Evolutionary conservation across 176 grass and related monocot genomes (phyloP), one percentile per base, ranked within the genome.

Genomic region (Phoenix dactylifera): DNA sequence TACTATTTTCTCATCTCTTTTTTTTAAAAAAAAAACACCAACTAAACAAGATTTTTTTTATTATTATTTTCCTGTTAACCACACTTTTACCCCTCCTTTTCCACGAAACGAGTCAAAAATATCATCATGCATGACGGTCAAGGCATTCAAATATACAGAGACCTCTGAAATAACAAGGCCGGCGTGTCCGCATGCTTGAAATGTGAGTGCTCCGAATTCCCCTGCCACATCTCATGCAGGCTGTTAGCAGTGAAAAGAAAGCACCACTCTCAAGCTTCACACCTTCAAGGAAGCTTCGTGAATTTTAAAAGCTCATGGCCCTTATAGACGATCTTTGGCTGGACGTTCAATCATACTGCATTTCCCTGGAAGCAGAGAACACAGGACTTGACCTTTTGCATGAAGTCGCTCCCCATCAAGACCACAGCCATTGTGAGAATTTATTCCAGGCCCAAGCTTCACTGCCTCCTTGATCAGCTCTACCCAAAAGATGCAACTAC

Each of bases 371-470:
- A 92, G 65, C 69, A 98, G 64, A 63, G 76, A 86, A 71, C 93
- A 98, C 24, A 86, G 72, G 60, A 91, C 73, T 60, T 83, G 87
- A 49, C 87, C 93, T 66, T 92, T 85, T 18, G 83, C 63, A 22
- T 50, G 69, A 68, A 83, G 86, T 59, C 92, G 79, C 63, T 98
- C 93, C 0, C 93, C 93, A 3, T 98, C 93, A 70, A 98, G 92
- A 20, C 93, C 93, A 61, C 93, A 89, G 16, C 93, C 87, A 29
- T 70, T 73, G 65, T 88, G 76, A 10, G 93, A 88, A 51, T 78
- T 86, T 88, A 84, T 64, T 25, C 87, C 93, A 60, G 87, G 78
- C 73, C 74, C 92, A 59, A 98, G 66, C 69, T 92, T 98, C 7
- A 98, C 84, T 20, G 81, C 88, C 20, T 20, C 20, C 20, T 20